phyloP scores from a whole-genome alignment of 2,329 filamentous ascomycete species.

The Aspergillus ustus region DNA sequence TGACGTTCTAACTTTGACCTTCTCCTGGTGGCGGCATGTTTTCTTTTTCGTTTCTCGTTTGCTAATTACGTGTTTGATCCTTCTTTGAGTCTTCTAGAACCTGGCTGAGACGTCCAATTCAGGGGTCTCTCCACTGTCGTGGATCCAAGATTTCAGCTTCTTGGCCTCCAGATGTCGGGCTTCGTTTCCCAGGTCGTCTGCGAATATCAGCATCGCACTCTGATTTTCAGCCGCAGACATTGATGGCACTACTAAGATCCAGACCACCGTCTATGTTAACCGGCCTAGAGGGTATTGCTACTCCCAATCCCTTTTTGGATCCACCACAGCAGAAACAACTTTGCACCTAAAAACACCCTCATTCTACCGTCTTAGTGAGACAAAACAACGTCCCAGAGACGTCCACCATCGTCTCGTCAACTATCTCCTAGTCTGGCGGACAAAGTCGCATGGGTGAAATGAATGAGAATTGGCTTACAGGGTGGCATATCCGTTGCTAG shows the following conservation, averaged over 20 bases:
- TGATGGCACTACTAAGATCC: neutral
- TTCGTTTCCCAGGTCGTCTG: neutral
- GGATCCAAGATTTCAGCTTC: neutral
- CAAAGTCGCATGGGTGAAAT: neutral
- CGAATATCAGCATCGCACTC: neutral
- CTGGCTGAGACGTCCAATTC: neutral
- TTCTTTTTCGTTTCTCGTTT: neutral
- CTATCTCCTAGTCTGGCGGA: neutral
- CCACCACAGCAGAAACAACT: too few species aligned
- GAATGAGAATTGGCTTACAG: neutral
- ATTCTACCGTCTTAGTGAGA: neutral
- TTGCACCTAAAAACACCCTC: neutral
- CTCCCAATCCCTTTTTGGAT: too few species aligned
- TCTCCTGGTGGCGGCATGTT: slow-evolving; percentile 1
- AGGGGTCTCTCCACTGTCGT: neutral
- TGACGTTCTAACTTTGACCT: neutral
- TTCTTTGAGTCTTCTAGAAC: slow-evolving; percentile 13
- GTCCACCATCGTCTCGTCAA: neutral
- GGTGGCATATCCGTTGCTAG: neutral
- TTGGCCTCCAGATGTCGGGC: neutral
- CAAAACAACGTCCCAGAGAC: neutral
- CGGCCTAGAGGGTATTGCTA: too few species aligned
- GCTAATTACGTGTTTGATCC: neutral
- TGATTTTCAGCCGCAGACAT: neutral
- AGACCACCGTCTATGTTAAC: neutral